These are phyloP conservation scores for Penicillium vulpinum DNA, from an alignment of 2,329 filamentous ascomycete species.

Conservation along the genomic window DNA sequence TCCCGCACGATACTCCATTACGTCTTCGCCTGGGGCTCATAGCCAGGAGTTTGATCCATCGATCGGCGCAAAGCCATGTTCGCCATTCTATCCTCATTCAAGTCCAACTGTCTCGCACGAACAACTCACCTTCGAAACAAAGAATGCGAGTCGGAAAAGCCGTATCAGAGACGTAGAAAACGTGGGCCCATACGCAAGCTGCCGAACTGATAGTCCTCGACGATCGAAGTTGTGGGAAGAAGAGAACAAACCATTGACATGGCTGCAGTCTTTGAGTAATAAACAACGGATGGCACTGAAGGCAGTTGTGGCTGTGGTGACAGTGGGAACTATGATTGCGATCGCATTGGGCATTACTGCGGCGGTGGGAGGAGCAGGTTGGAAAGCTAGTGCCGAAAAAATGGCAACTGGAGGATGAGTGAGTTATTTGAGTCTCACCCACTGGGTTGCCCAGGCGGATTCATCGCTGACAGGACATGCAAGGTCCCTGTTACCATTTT, in stretches of 20 bases:
- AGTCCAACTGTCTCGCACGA: slow-evolving; percentile 30
- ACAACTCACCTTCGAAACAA: slow-evolving; percentile 28
- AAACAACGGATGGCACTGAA: slow-evolving; percentile 43
- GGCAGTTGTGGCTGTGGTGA: slow-evolving; percentile 42
- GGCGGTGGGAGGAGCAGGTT: slow-evolving; percentile 47
- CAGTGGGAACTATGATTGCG: slow-evolving; percentile 46
- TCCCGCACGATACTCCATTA: slow-evolving; percentile 16
- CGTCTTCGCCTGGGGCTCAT: slow-evolving; percentile 19
- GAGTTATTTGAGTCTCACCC: slow-evolving; percentile 6
- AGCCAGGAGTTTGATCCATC: slow-evolving; percentile 40
- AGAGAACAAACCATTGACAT: slow-evolving; percentile 37
- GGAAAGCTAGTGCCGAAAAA: slow-evolving; percentile 38
- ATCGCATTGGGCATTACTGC: slow-evolving; percentile 48
- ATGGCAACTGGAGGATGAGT: slow-evolving; percentile 24
- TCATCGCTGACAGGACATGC: neutral
- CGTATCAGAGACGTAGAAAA: slow-evolving; percentile 37
- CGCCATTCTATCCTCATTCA: slow-evolving; percentile 48
- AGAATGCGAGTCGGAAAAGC: slow-evolving; percentile 17
- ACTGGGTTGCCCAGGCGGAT: neutral
- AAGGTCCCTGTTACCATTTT: neutral
- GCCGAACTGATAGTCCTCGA: slow-evolving; percentile 22
- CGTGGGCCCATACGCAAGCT: slow-evolving; percentile 20
- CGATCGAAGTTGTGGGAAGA: slow-evolving; percentile 37
- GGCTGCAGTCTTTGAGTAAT: slow-evolving; percentile 35
- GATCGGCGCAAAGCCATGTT: slow-evolving; percentile 43